Evolutionary conservation across 2,329 filamentous ascomycete genomes (phyloP), one percentile per base, ranked within the genome.

Genomic region (Calonectria montana): DNA sequence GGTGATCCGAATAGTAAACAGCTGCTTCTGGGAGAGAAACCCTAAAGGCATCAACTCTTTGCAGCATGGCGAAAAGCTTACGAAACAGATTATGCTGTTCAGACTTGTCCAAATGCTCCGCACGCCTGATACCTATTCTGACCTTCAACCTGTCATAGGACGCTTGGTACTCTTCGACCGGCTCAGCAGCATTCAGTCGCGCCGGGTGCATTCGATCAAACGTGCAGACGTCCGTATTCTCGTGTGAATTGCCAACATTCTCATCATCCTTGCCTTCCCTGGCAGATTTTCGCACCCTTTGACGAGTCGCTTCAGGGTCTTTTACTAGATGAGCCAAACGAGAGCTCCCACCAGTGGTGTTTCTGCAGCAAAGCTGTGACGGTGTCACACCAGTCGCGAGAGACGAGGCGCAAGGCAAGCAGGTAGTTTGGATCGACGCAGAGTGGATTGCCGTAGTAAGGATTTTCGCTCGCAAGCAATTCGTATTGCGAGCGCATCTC

Each of bases 41-140:
- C 1, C 16, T 27, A 18, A 50, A 50, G 4, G 12, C 47, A 16
- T 50, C 47, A 3, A 50, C 23, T 23, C 15, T 27, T 27, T 50
- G 12, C 3, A 50, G 47, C 4, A 12, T 16, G n/a, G 16, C 47
- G 25, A 50, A 50, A 16, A 50, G 47, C 16, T 50, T 27, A 6
- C 23, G 12, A 1, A 27, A 27, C 2, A 50, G 23, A 3, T 5
- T 3, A 29, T 27, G 47, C 16, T 50, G 23, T 3, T 50, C 13
- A 8, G 23, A 3, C 25, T 29, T 50, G 13, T 50, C 47, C 12
- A 4, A 7, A 6, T 50, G 47, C 5, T 13, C 9, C 21, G 15
- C 4, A 12, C 3, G 12, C 16, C 29, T 2, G 23, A 5, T 2
- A 16, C 1, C 4, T 13, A 1, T 2, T 16, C 2, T 10, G 16